Conservation (phyloP, 1,284 basidiomycete genomes). For the Puccinia coronata region DNA sequence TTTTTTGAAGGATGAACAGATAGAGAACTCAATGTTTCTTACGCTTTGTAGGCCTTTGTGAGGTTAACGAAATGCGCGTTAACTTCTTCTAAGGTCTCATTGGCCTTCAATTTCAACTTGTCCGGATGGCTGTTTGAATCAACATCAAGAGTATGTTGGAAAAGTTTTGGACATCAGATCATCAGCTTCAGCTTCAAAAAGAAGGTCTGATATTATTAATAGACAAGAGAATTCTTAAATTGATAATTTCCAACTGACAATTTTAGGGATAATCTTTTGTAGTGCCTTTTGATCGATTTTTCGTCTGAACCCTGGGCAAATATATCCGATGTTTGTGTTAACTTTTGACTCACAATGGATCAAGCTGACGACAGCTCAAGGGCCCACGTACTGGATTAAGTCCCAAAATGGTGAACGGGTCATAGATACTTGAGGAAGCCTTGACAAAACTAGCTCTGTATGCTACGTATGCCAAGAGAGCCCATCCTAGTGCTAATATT, state of each 20-base stretch:
- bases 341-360: neutral
- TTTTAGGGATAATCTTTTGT: conserved; percentile 83
- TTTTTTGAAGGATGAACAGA: neutral
- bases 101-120: conserved; percentile 78
- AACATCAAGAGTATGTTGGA: conserved; percentile 1
- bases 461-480: conserved; percentile 68
- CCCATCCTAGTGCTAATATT: conserved; percentile 73
- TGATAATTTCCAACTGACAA: conserved; percentile 65
- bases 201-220: neutral
- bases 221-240: neutral
- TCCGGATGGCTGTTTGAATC: conserved; percentile 77
- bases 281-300: conserved; percentile 94
- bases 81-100: conserved; percentile 86
- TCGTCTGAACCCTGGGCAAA: conserved; percentile 67
- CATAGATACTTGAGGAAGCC: conserved; percentile 70
- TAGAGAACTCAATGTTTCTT: conserved; percentile 55
- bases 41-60: conserved; percentile 98
- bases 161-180: neutral
- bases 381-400: conserved; percentile 66
- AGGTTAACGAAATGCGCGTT: conserved; percentile 86
- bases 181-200: neutral
- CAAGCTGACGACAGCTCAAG: neutral
- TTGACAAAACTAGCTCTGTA: conserved; percentile 67
- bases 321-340: neutral
- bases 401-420: conserved; percentile 92